Evolutionary conservation across 371 early-diverging fungal species (phyloP), one percentile per base, ranked within the genome.

Genomic region (Basidiobolus meristosporus): DNA sequence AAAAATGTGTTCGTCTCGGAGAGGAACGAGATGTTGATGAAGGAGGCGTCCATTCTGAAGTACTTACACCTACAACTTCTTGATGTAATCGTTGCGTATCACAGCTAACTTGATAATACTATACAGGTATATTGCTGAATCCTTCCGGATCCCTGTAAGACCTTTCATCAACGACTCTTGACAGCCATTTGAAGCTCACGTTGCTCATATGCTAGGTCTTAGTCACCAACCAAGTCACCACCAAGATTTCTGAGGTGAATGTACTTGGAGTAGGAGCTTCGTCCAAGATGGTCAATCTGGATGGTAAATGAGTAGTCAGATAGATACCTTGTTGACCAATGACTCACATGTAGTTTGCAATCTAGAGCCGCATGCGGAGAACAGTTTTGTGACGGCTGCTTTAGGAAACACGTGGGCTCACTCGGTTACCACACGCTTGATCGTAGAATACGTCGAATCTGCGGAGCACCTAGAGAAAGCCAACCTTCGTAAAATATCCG

Each of bases 321-420:
- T n/a, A n/a, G n/a, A n/a, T n/a, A n/a, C n/a, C n/a, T n/a, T n/a
- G n/a, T n/a, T n/a, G n/a, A n/a, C n/a, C n/a, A n/a, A n/a, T n/a
- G n/a, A n/a, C n/a, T n/a, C n/a, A n/a, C n/a, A n/a, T n/a, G n/a
- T n/a, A n/a, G n/a, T n/a, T n/a, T n/a, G n/a, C n/a, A n/a, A n/a
- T n/a, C n/a, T n/a, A n/a, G n/a, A n/a, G n/a, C n/a, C n/a, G n/a
- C n/a, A n/a, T n/a, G n/a, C n/a, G n/a, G n/a, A n/a, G n/a, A n/a
- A n/a, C n/a, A n/a, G 21, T 15, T 26, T 12, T 7, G 15, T 41
- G 12, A 41, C 33, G 22, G 36, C 46, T 14, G 46, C 42, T 2
- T 22, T 46, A 40, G 46, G 46, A 29, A 46, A 42, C 29, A 42
- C 42, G 2, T 46, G 46, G 46, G 22, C 46, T 15, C 46, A 46